phyloP scores from a whole-genome alignment of 345 rosid species.

The Citrus sinensis region DNA sequence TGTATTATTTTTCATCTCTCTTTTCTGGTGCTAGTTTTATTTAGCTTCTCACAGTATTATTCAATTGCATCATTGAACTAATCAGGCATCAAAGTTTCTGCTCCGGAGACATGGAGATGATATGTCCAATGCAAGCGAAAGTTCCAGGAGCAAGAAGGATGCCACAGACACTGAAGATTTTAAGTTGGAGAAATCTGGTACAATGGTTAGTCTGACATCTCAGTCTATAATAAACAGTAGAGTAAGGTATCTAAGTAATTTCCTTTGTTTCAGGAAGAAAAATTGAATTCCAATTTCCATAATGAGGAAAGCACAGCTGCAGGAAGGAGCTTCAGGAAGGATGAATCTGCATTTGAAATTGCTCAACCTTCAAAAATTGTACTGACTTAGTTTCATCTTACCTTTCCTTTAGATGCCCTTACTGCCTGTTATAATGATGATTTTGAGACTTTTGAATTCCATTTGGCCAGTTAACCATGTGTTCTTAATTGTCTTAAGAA shows the following conservation, averaged over 20 bases:
- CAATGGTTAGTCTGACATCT: slow-evolving; percentile 41
- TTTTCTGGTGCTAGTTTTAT: slow-evolving; percentile 7
- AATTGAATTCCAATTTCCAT: slow-evolving; percentile 10
- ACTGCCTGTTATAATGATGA: not conserved
- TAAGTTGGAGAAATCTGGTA: slow-evolving; percentile 41
- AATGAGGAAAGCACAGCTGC: slow-evolving; percentile 13
- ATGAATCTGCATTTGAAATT: slow-evolving; percentile 17
- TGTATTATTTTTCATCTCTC: not conserved
- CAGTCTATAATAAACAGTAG: not conserved
- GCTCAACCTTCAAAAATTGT: slow-evolving; percentile 29
- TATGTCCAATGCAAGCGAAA: slow-evolving; percentile 17
- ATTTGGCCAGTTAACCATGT: not conserved
- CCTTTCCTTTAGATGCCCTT: not conserved
- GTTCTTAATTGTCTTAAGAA: not conserved
- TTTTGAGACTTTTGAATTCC: not conserved
- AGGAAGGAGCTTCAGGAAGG: slow-evolving; percentile 12
- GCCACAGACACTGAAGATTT: slow-evolving; percentile 28
- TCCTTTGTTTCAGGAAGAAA: slow-evolving; percentile 19
- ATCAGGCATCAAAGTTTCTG: slow-evolving; percentile 58
- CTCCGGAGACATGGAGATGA: slow-evolving; percentile 42
- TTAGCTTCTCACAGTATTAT: slow-evolving; percentile 10
- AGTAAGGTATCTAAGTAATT: not conserved
- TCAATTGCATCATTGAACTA: slow-evolving; percentile 15
- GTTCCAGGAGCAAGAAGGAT: slow-evolving; percentile 32
- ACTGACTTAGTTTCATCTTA: slow-evolving; percentile 5